Evolutionary conservation across 1,284 basidiomycete genomes (phyloP), one percentile per base, ranked within the genome.

Genomic region (Trichosporon coremiiforme): DNA sequence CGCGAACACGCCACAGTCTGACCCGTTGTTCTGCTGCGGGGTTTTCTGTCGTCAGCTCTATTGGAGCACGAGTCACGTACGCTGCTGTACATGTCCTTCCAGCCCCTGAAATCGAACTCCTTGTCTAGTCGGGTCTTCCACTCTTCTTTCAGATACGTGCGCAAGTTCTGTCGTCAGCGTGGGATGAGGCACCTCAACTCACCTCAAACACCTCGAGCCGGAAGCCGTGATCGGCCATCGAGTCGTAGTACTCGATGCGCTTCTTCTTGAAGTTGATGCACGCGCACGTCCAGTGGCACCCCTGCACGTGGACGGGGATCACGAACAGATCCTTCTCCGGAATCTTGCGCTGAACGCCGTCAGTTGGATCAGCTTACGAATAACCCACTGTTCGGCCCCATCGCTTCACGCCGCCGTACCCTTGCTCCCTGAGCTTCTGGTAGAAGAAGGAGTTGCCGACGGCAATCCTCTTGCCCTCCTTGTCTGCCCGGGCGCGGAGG

Each of bases 361-460:
- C n/a, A 62, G 57, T n/a, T 25, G 25, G 25, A 25, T 25, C 17
- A 17, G 25, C 25, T 25, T 25, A 25, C 25, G 25, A 25, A 25
- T 25, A 25, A 77, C 85, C 50, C 74, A 94, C 94, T 87, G 91
- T 95, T 82, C 96, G 96, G 2, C 96, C 97, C 97, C 97, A 99
- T 77, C 95, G 92, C 47, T 88, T 89, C 66, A 99, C 80, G 77
- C 89, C 90, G 65, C 91, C 89, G 75, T 96, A 97, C 0, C 96
- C 95, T 36, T 82, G 78, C 25, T 84, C 84, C 50, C 85, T 85
- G 64, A 98, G 82, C 82, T 95, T 97, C 17, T 87, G 78, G 88
- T 91, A 98, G 82, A 98, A 99, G 85, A 95, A 97, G n/a, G 92
- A 91, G 76, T 87, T 94, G 84, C 98, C 95, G 78, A 90, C 92